Evolutionary conservation across 345 rosid genomes (phyloP).

Genomic region (Gossypium stocksii): DNA sequence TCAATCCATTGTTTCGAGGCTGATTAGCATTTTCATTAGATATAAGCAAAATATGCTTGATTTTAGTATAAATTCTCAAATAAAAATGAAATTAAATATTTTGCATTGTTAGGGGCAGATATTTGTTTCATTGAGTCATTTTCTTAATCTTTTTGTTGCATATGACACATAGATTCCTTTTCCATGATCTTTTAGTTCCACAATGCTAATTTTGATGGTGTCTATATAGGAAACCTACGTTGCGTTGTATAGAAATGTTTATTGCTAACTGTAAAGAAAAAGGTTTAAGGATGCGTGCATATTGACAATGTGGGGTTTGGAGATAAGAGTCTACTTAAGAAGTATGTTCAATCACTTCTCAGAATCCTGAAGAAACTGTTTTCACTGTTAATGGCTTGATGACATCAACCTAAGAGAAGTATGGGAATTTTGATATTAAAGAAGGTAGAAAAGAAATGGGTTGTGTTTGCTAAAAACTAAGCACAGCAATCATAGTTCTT

Average conservation of each 20-base stretch:
- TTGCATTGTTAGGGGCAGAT: background rate
- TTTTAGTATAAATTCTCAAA: background rate
- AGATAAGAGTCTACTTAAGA: background rate
- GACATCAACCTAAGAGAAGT: constrained; percentile 1
- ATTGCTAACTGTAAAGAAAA: background rate
- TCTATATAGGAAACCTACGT: background rate
- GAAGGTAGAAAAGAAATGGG: background rate
- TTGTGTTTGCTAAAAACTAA: background rate
- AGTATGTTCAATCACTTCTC: background rate
- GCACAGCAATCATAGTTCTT: background rate
- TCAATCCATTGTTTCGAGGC: background rate
- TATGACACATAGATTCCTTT: background rate
- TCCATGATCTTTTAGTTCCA: background rate
- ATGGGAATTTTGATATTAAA: background rate
- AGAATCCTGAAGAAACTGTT: background rate
- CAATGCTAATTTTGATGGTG: background rate
- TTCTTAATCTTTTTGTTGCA: background rate
- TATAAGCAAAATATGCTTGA: background rate
- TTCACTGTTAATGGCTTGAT: constrained; percentile 1
- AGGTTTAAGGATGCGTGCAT: background rate
- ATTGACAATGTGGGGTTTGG: background rate
- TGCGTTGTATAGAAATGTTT: background rate
- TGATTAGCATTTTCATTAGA: background rate
- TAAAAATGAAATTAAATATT: background rate
- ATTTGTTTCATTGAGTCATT: background rate